phyloP scores from a whole-genome alignment of 352 stramenopile species.

The Phytophthora pluvialis region DNA sequence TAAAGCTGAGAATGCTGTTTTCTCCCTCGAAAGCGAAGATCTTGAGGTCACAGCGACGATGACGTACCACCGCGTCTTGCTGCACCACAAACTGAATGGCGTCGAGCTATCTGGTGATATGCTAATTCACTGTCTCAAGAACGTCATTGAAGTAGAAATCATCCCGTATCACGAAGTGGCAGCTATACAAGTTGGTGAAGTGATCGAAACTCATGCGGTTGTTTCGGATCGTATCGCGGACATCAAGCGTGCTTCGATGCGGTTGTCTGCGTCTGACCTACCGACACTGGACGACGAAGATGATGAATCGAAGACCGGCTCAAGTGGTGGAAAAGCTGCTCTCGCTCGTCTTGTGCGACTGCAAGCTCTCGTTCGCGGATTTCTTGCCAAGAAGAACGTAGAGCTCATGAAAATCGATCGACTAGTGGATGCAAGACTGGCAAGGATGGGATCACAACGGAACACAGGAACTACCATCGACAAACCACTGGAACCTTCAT shows the following conservation, averaged over 20 bases:
- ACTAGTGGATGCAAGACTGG: constrained; percentile 53
- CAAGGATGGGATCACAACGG: constrained; percentile 29
- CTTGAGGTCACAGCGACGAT: constrained; percentile 24
- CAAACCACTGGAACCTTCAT: constrained; percentile 21
- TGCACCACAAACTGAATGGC: constrained; percentile 35
- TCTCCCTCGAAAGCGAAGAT: not conserved
- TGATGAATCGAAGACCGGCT: constrained; percentile 2
- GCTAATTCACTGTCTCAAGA: constrained; percentile 30
- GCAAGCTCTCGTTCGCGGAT: constrained; percentile 53
- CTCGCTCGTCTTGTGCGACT: constrained; percentile 40
- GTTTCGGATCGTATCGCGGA: constrained; percentile 35
- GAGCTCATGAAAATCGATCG: constrained; percentile 58
- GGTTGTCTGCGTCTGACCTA: constrained; percentile 20
- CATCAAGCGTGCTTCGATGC: constrained; percentile 44
- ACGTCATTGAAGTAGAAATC: constrained; percentile 38
- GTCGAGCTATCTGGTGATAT: constrained; percentile 32
- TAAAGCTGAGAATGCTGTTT: not conserved
- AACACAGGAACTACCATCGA: not conserved
- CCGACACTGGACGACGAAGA: constrained; percentile 3
- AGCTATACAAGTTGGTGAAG: constrained; percentile 34
- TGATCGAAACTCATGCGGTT: constrained; percentile 46
- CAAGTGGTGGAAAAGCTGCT: not conserved
- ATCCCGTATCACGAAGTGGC: constrained; percentile 34
- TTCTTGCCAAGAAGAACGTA: constrained; percentile 48
- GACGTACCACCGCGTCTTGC: constrained; percentile 43